Evolutionary conservation across 2,329 filamentous ascomycete genomes (phyloP).

Genomic region (Waltergamsia citrina): DNA sequence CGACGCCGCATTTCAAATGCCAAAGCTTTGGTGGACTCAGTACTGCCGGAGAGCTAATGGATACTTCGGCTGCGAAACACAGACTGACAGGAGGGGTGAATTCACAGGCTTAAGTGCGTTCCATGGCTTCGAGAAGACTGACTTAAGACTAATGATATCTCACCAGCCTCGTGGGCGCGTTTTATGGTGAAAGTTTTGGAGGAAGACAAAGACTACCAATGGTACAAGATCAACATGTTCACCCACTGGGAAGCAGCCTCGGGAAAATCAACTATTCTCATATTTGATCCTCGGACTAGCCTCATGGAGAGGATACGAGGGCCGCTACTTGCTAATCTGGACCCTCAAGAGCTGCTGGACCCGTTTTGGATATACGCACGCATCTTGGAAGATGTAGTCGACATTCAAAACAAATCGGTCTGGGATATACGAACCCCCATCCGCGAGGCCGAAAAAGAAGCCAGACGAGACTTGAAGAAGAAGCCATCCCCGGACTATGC

Average conservation of each 20-base stretch:
- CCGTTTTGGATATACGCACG: conserved; percentile 26
- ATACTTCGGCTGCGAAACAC: conserved; percentile 23
- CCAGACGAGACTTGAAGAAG: conserved; percentile 8
- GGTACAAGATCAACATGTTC: conserved; percentile 24
- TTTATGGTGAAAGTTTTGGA: conserved; percentile 19
- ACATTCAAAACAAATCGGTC: conserved; percentile 22
- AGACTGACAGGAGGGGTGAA: conserved; percentile 6
- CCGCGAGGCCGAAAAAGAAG: conserved; percentile 19
- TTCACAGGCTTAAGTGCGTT: conserved; percentile 11
- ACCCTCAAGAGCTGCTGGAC: not conserved
- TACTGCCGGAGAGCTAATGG: conserved; percentile 24
- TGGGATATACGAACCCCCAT: conserved; percentile 28
- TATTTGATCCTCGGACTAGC: conserved; percentile 15
- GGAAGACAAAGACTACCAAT: conserved; percentile 13
- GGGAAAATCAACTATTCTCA: conserved; percentile 15
- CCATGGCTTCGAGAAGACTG: not conserved
- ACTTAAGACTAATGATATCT: no score
- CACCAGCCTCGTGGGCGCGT: conserved; percentile 17
- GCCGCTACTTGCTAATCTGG: not conserved
- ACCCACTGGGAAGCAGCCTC: conserved; percentile 12
- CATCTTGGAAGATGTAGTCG: conserved; percentile 18
- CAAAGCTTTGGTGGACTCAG: conserved; percentile 23
- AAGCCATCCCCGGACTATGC: conserved; percentile 13
- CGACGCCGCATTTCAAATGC: conserved; percentile 14
- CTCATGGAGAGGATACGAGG: conserved; percentile 5